phyloP scores from a whole-genome alignment of 345 rosid genomes.

The Aethionema arabicum region DNA sequence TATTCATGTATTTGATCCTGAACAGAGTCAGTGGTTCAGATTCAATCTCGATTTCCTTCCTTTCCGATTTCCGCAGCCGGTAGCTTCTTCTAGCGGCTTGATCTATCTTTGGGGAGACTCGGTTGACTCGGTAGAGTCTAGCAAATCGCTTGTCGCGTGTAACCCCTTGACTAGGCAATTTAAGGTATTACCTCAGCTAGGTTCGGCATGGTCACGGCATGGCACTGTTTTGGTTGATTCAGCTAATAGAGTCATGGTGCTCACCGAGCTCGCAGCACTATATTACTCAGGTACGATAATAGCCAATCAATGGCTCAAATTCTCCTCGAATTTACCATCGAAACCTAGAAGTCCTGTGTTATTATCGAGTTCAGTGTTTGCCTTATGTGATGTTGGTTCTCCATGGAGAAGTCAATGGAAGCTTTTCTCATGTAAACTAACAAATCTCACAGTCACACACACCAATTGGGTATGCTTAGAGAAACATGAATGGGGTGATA shows the following conservation, averaged over 20 bases:
- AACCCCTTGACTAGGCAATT: slow-evolving; percentile 75
- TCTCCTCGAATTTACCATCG: slow-evolving; percentile 77
- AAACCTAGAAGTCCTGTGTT: slow-evolving; percentile 84
- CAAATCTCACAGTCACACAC: slow-evolving; percentile 36
- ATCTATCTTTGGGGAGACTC: slow-evolving; percentile 75
- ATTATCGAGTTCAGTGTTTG: slow-evolving; percentile 57
- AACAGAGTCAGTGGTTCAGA: slow-evolving; percentile 55
- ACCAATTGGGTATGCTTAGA: slow-evolving; percentile 72
- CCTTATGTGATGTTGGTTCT: slow-evolving; percentile 83
- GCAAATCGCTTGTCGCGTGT: slow-evolving; percentile 68
- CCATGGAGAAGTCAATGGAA: slow-evolving; percentile 93
- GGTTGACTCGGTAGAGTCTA: slow-evolving; percentile 43
- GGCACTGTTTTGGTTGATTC: slow-evolving; percentile 79
- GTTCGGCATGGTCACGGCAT: slow-evolving; percentile 92
- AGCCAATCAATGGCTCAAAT: slow-evolving; percentile 56
- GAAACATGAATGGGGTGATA: slow-evolving; percentile 83
- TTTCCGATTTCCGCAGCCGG: slow-evolving; percentile 64
- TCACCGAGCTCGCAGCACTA: slow-evolving; percentile 73
- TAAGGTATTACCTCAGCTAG: slow-evolving; percentile 71
- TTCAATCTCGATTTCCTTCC: slow-evolving; percentile 75
- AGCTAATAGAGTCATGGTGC: slow-evolving; percentile 67
- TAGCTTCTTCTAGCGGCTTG: slow-evolving; percentile 68
- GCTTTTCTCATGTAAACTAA: slow-evolving; percentile 56
- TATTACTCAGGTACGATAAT: slow-evolving; percentile 47
- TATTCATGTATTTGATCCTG: slow-evolving; percentile 71